These are phyloP conservation scores for Xerocomellus intermedius DNA, from an alignment of 768 basidiomycete species.

Conservation along the genomic window DNA sequence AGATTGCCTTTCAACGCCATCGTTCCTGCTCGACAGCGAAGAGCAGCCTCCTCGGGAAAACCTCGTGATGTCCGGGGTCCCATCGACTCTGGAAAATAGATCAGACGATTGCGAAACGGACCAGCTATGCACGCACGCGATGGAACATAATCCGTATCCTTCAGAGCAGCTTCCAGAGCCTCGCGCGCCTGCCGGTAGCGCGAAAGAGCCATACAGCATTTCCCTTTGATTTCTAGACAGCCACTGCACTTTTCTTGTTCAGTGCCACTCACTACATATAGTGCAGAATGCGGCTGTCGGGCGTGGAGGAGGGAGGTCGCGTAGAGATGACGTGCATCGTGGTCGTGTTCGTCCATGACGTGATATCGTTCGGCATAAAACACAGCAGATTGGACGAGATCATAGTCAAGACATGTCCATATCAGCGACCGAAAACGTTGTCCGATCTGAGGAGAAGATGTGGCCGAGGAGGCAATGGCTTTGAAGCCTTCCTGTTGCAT, in stretches of 20 bases:
- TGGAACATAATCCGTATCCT: constrained; percentile 50
- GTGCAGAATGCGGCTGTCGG: constrained; percentile 72
- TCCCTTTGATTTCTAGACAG: constrained; percentile 77
- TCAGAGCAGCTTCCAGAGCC: constrained; percentile 62
- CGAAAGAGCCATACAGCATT: constrained; percentile 69
- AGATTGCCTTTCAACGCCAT: constrained; percentile 80
- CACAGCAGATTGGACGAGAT: constrained; percentile 74
- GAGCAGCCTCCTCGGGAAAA: constrained; percentile 70
- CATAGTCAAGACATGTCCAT: constrained; percentile 83
- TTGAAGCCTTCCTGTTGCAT: constrained; percentile 57
- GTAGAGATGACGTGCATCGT: constrained; percentile 84
- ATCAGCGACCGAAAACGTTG: constrained; percentile 71
- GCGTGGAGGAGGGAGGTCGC: constrained; percentile 71
- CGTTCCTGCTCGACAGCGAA: constrained; percentile 74
- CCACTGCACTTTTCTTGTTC: constrained; percentile 63
- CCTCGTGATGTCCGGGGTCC: constrained; percentile 50
- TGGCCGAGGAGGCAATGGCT: constrained; percentile 33
- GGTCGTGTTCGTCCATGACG: constrained; percentile 64
- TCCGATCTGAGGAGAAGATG: constrained; percentile 55
- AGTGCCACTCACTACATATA: constrained; percentile 64
- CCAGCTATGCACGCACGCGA: constrained; percentile 47
- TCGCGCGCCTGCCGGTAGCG: constrained; percentile 76
- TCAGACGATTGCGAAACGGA: constrained; percentile 11
- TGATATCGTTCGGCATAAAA: constrained; percentile 89
- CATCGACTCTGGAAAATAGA: constrained; percentile 48